A percentile compares a stretch with the other conserved stretches of the same genome.
Evolutionary conservation across 2,329 filamentous ascomycete genomes (phyloP).

Genomic region (Verticillium longisporum): DNA sequence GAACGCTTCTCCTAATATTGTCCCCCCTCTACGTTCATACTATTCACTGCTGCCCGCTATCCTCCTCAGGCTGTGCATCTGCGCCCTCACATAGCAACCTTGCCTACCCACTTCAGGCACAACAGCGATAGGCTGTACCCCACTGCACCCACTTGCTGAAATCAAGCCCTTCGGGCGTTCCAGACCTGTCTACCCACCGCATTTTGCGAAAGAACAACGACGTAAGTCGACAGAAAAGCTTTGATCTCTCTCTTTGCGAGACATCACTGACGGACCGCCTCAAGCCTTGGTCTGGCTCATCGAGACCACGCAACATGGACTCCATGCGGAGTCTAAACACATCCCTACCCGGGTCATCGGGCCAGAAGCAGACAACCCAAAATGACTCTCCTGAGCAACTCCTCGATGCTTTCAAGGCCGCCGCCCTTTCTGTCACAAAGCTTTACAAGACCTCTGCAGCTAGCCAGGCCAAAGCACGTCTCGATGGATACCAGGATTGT

Average conservation of each 20-base stretch:
- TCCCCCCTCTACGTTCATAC: no score
- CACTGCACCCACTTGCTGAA: neutral
- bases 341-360: constrained; percentile 13
- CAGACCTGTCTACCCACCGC: neutral
- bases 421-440: constrained; percentile 89
- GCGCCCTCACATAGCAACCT: neutral
- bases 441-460: constrained; percentile 87
- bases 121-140: neutral
- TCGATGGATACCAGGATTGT: constrained; percentile 88
- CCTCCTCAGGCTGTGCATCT: neutral
- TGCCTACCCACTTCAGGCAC: neutral
- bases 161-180: constrained; percentile 3
- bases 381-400: constrained; percentile 54
- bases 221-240: neutral
- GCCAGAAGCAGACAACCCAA: constrained; percentile 18
- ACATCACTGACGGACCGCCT: neutral
- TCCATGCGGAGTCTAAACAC: constrained; percentile 22
- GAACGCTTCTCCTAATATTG: neutral
- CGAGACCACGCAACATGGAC: constrained; percentile 17
- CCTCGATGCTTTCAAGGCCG: constrained; percentile 83
- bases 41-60: no score
- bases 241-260: neutral
- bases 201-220: neutral
- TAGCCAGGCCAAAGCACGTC: constrained; percentile 67
- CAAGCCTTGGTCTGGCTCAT: neutral